Conservation (phyloP, 2,329 filamentous ascomycete species). For the Aspergillus sp. region DNA sequence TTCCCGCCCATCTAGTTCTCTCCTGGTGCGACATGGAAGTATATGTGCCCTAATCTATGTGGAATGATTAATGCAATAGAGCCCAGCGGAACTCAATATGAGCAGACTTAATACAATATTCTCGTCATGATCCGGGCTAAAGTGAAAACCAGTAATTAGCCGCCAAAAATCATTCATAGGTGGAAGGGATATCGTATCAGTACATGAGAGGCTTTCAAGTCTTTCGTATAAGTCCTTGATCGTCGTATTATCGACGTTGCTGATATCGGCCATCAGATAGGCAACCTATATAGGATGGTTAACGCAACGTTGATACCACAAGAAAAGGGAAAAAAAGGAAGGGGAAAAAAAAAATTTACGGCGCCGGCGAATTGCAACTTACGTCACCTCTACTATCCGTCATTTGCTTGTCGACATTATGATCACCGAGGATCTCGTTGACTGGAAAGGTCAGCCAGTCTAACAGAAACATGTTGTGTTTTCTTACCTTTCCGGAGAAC, state of each 20-base stretch:
- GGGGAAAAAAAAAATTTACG: no score
- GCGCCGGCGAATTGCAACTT: constrained; percentile 29
- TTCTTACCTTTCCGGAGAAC: constrained; percentile 75
- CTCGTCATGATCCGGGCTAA: constrained; percentile 49
- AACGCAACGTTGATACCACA: constrained; percentile 4
- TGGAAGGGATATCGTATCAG: constrained; percentile 45
- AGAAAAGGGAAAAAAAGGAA: no score
- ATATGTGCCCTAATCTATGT: constrained; percentile 11
- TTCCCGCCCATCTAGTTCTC: not conserved
- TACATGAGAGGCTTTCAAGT: constrained; percentile 78
- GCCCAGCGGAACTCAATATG: not conserved
- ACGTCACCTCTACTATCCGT: constrained; percentile 91
- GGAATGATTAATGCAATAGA: constrained; percentile 3
- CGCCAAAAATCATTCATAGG: not conserved
- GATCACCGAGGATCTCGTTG: constrained; percentile 88
- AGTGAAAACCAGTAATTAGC: constrained; percentile 7
- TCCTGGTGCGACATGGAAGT: not conserved
- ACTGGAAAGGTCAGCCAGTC: constrained; percentile 52
- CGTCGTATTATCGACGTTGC: constrained; percentile 74
- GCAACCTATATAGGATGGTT: constrained; percentile 59
- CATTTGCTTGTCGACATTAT: constrained; percentile 99
- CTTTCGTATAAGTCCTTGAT: constrained; percentile 84
- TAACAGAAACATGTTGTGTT: not conserved
- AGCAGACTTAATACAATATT: constrained; percentile 40
- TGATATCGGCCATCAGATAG: constrained; percentile 97